These are phyloP conservation scores for Gillenia trifoliata DNA, from an alignment of 306 rosid species.

Conservation along the genomic window DNA sequence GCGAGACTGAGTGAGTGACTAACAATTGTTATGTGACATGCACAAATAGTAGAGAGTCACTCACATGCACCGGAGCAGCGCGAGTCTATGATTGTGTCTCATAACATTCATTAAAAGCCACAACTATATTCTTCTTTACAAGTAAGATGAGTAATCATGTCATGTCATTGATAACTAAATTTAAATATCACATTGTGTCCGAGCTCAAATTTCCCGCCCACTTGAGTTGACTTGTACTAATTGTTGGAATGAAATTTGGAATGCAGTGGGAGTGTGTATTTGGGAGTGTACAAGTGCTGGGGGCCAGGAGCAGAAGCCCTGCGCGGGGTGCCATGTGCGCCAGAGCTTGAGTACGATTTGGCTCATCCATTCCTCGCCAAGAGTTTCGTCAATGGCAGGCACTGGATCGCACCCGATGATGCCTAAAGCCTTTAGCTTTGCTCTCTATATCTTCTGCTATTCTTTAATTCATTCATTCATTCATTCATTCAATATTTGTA, in stretches of 20 bases:
- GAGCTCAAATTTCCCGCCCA: not conserved
- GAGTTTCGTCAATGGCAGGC: conserved; percentile 91
- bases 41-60: too few relatives aligned
- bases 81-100: too few relatives aligned
- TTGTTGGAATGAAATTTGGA: conserved; percentile 28
- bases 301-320: conserved; percentile 75
- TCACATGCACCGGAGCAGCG: too few relatives aligned
- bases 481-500: not conserved
- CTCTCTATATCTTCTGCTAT: not conserved
- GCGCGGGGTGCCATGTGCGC: conserved; percentile 50
- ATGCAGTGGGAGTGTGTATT: conserved; percentile 66
- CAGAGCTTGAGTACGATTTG: conserved; percentile 52
- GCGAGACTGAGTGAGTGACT: too few relatives aligned
- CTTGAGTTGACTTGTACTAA: not conserved
- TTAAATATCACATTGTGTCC: too few relatives aligned
- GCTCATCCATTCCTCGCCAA: conserved; percentile 77
- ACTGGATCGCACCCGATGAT: conserved; percentile 78
- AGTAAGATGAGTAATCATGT: not conserved
- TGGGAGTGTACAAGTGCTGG: conserved; percentile 80
- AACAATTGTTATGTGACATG: too few relatives aligned
- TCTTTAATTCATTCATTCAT: conserved; percentile 7
- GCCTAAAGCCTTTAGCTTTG: conserved; percentile 31
- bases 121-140: not conserved
- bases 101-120: too few relatives aligned
- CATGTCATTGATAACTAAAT: not conserved